phyloP scores from a whole-genome alignment of 345 rosid species.

The Triadica sebifera region DNA sequence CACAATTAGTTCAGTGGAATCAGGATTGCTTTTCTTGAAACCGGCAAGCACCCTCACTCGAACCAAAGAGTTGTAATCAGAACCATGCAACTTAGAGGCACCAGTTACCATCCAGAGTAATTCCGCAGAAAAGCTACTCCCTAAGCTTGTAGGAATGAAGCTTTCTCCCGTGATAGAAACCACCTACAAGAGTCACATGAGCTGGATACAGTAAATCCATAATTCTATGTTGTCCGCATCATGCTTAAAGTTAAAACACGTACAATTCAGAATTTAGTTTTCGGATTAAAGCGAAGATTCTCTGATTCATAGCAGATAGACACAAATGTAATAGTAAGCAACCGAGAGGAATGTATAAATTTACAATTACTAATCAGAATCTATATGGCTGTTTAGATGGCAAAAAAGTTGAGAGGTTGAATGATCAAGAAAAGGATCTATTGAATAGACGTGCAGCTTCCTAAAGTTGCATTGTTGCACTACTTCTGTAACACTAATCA shows the following conservation, averaged over 20 bases:
- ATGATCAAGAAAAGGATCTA: not conserved
- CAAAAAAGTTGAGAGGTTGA: not conserved
- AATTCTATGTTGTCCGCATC: not conserved
- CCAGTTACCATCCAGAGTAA: conserved; percentile 76
- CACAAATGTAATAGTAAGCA: not conserved
- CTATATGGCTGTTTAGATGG: not conserved
- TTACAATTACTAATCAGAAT: not conserved
- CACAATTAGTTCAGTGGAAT: conserved; percentile 23
- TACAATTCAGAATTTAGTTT: not conserved
- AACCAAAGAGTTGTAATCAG: conserved; percentile 43
- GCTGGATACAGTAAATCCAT: conserved; percentile 2
- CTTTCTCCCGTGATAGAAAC: conserved; percentile 48
- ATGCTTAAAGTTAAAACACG: not conserved
- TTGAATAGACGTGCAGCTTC: not conserved
- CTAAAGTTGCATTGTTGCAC: not conserved
- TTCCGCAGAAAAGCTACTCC: conserved; percentile 40
- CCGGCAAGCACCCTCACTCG: conserved; percentile 50
- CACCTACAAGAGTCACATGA: conserved; percentile 42
- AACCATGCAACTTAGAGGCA: conserved; percentile 58
- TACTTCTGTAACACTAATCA: not conserved
- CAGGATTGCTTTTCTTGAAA: conserved; percentile 25
- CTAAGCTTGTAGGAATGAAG: conserved; percentile 73
- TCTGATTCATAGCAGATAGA: not conserved
- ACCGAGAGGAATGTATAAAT: not conserved
- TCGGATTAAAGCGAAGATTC: not conserved